Conservation (phyloP, 2,329 filamentous ascomycete genomes). For the Setomelanomma holmii region DNA sequence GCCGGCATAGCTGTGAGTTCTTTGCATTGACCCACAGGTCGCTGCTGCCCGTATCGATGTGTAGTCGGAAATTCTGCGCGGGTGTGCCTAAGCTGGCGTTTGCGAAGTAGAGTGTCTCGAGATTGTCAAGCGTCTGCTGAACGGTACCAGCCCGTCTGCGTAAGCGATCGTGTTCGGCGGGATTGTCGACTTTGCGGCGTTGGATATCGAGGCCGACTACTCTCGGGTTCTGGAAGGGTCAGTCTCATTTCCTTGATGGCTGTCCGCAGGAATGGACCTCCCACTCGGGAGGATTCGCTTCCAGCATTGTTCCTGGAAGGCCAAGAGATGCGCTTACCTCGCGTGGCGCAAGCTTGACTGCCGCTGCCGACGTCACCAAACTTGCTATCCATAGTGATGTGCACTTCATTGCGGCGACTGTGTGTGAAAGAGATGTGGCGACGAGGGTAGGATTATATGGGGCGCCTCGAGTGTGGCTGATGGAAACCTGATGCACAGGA, state of each 20-base stretch:
- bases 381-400: constrained; percentile 36
- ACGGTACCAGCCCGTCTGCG: constrained; percentile 54
- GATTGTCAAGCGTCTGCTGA: constrained; percentile 60
- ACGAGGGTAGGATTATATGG: neutral
- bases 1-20: constrained; percentile 66
- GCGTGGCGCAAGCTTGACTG: constrained; percentile 39
- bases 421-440: neutral
- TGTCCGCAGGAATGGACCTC: constrained; percentile 6
- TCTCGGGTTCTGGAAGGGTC: constrained; percentile 47
- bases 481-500: constrained; percentile 1
- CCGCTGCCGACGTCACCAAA: constrained; percentile 37
- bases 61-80: constrained; percentile 60
- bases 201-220: constrained; percentile 61
- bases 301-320: constrained; percentile 18
- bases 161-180: constrained; percentile 55
- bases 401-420: constrained; percentile 35
- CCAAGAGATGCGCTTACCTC: constrained; percentile 44
- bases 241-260: constrained; percentile 11
- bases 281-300: constrained; percentile 24
- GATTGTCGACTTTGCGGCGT: constrained; percentile 55
- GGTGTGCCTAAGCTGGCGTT: constrained; percentile 66
- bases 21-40: constrained; percentile 72
- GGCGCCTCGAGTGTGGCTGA: constrained; percentile 6
- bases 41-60: constrained; percentile 69
- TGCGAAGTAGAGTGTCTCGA: constrained; percentile 66